These are phyloP conservation scores for Teratosphaeria pseudoeucalypti DNA, from an alignment of 2,329 filamentous ascomycete genomes.

Conservation along the genomic window DNA sequence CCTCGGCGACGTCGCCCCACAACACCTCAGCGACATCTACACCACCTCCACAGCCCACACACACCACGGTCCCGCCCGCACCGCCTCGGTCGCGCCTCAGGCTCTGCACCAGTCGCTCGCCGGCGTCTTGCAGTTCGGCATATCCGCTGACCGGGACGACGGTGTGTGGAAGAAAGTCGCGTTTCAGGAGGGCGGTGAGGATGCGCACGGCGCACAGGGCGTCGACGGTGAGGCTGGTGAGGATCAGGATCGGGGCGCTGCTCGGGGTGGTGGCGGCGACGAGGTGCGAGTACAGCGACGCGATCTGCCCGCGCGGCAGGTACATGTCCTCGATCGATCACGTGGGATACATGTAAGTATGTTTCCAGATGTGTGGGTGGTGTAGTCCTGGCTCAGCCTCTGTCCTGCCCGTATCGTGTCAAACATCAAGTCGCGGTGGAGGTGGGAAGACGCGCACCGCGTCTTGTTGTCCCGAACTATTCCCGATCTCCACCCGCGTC, in stretches of 20 bases:
- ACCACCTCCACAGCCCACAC: constrained; percentile 83
- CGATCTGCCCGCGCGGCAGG: constrained; percentile 79
- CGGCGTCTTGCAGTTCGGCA: constrained; percentile 72
- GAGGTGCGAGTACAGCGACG: constrained; percentile 84
- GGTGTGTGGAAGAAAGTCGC: constrained; percentile 96
- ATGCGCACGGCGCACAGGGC: constrained; percentile 93
- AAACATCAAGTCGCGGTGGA: too few relatives aligned
- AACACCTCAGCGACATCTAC: constrained; percentile 68
- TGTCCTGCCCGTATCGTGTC: too few relatives aligned
- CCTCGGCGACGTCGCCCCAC: constrained; percentile 57
- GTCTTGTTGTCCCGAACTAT: background rate
- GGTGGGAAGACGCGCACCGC: too few relatives aligned
- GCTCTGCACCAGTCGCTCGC: constrained; percentile 66
- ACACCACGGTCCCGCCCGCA: constrained; percentile 79
- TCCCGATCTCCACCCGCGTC: too few relatives aligned
- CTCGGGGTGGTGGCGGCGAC: constrained; percentile 74
- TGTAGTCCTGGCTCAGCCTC: too few relatives aligned
- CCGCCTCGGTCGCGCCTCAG: constrained; percentile 82
- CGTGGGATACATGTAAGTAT: too few relatives aligned
- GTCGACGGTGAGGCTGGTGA: constrained; percentile 89
- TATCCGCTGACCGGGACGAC: constrained; percentile 92
- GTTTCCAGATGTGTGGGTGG: too few relatives aligned
- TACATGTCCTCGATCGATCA: constrained; percentile 42
- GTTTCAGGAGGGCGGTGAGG: constrained; percentile 81
- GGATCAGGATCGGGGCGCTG: constrained; percentile 79